Evolutionary conservation across 2,329 filamentous ascomycete genomes (phyloP).

Genomic region (Purpureocillium lavendulum): DNA sequence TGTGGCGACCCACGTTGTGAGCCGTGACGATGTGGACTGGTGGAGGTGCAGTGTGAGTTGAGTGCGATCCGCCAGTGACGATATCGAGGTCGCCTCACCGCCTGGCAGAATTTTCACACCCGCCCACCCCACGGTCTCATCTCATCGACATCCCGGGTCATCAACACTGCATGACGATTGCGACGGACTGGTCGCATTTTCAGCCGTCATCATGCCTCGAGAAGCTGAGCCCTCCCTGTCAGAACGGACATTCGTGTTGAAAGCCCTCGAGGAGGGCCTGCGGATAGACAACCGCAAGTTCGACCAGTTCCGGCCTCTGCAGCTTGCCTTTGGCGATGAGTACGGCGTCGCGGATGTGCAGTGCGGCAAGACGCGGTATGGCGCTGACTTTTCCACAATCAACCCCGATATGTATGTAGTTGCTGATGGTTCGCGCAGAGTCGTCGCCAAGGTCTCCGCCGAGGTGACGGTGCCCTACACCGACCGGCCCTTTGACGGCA

Average conservation of each 20-base stretch:
- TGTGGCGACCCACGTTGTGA: neutral
- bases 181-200: conserved; percentile 5
- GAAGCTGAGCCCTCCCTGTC: conserved; percentile 86
- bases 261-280: conserved; percentile 72
- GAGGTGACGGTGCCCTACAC: conserved; percentile 79
- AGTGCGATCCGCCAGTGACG: too few species aligned
- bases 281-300: conserved; percentile 77
- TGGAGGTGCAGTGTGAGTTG: too few species aligned
- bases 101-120: conserved; percentile 38
- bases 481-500: conserved; percentile 89
- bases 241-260: conserved; percentile 76
- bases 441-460: conserved; percentile 77
- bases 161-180: conserved; percentile 7
- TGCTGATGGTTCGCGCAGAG: conserved; percentile 36
- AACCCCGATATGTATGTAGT: too few species aligned
- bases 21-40: too few species aligned
- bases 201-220: conserved; percentile 61
- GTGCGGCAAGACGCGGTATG: conserved; percentile 81
- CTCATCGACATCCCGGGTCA: conserved; percentile 4
- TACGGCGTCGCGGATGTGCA: conserved; percentile 84
- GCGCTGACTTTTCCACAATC: neutral
- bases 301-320: conserved; percentile 70
- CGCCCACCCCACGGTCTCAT: neutral
- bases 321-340: conserved; percentile 79
- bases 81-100: conserved; percentile 27